Evolutionary conservation across 208 protist species (phyloP).

Genomic region (Trypanosoma cruzi): DNA sequence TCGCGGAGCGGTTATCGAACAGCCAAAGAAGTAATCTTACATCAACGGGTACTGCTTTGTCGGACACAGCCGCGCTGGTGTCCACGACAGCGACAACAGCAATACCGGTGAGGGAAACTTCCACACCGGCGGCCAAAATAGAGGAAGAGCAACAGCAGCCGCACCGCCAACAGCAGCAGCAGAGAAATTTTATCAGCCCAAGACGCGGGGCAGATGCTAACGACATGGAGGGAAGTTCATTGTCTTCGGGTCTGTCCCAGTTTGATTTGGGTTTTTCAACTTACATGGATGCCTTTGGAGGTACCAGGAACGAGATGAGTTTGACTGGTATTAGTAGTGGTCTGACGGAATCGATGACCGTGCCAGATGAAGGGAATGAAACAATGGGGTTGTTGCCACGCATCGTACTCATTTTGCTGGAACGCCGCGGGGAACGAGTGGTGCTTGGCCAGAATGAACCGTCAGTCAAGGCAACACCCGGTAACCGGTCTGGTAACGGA

Average conservation of each 20-base stretch:
- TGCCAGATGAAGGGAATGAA: constrained; percentile 2
- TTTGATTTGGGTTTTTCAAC: constrained; percentile 11
- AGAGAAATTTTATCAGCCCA: background rate
- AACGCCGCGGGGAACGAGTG: constrained; percentile 60
- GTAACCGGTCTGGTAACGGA: background rate
- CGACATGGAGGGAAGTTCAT: constrained; percentile 2
- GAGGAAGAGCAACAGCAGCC: constrained; percentile 1
- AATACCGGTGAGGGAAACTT: no score
- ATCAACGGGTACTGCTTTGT: background rate
- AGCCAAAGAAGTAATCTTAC: constrained; percentile 1
- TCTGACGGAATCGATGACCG: background rate
- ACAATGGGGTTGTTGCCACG: constrained; percentile 83
- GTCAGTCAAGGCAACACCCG: background rate
- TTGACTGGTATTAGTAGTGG: constrained; percentile 18
- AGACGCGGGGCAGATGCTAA: background rate
- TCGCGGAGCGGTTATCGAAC: background rate
- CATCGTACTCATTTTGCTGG: constrained; percentile 74
- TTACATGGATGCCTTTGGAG: background rate
- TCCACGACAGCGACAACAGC: background rate
- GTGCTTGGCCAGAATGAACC: constrained; percentile 33
- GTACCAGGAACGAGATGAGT: background rate
- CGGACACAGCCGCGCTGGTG: background rate
- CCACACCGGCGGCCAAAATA: background rate
- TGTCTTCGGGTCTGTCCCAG: constrained; percentile 3
- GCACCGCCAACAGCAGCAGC: constrained; percentile 4